Percentiles rank a stretch among this genome's conserved stretches.
Evolutionary conservation across 1,284 basidiomycete genomes (phyloP).

Genomic region (Schizophyllum commune): DNA sequence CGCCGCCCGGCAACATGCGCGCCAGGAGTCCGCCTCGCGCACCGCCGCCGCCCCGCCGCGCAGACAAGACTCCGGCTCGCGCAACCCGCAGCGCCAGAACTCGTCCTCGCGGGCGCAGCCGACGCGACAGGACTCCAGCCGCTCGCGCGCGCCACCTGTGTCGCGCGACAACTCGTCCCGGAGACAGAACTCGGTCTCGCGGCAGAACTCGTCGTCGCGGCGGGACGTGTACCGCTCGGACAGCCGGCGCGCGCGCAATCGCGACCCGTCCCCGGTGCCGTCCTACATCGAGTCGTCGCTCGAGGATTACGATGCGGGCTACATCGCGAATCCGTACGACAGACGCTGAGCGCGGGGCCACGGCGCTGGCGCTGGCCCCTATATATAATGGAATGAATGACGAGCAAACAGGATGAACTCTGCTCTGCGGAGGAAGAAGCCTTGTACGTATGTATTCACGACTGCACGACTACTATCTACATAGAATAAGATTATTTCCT

Average conservation of each 20-base stretch:
- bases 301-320: not conserved
- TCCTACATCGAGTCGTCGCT: not conserved
- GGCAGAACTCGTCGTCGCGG: not conserved
- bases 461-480: not conserved
- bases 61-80: not conserved
- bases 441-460: not conserved
- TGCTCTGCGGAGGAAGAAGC: not conserved
- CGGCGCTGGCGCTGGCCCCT: not conserved
- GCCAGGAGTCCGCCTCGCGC: not conserved
- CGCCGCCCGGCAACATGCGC: not conserved
- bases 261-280: not conserved
- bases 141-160: not conserved
- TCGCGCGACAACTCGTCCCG: not conserved
- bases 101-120: not conserved
- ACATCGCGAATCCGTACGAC: not conserved
- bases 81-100: not conserved
- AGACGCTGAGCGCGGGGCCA: not conserved
- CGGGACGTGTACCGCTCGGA: not conserved
- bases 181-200: not conserved
- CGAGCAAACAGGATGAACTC: too few species aligned
- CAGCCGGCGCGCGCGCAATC: not conserved
- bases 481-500: not conserved
- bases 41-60: too few species aligned
- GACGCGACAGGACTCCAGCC: not conserved
- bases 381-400: too few species aligned